Percentiles rank a stretch among this genome's conserved stretches.
Conservation (phyloP, 73 alveolate genomes). For the Paraurostyla sp. region DNA sequence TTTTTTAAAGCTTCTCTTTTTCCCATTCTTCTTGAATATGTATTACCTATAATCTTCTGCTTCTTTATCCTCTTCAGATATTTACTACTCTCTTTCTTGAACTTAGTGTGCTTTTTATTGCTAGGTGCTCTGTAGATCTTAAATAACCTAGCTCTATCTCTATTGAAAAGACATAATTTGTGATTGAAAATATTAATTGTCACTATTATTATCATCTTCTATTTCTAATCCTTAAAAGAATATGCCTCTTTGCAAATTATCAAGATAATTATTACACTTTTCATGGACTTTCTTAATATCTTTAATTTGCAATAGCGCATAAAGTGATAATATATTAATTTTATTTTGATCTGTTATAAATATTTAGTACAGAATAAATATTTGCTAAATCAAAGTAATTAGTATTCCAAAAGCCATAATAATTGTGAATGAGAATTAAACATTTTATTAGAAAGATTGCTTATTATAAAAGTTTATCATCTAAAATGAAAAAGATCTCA, state of each 20-base stretch:
- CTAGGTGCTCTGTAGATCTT: not conserved
- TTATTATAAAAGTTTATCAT: not conserved
- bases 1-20: not conserved
- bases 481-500: not conserved
- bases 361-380: not conserved
- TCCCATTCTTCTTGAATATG: too few species aligned
- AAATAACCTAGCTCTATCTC: not conserved
- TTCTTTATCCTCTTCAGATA: constrained; percentile 51
- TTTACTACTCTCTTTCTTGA: not conserved
- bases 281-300: constrained; percentile 17
- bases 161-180: too few species aligned
- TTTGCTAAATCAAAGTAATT: not conserved
- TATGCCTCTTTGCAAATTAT: not conserved
- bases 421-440: not conserved
- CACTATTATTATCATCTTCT: not conserved
- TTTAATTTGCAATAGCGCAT: constrained; percentile 5
- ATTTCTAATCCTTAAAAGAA: not conserved
- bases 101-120: not conserved
- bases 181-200: not conserved
- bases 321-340: not conserved
- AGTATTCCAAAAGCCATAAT: constrained; percentile 9
- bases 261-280: constrained; percentile 23
- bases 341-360: constrained; percentile 21
- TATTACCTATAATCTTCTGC: constrained; percentile 24
- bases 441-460: not conserved